These are phyloP conservation scores for Nymphaea thermarum DNA, from an alignment of 164 flowering plant species.

Conservation along the genomic window DNA sequence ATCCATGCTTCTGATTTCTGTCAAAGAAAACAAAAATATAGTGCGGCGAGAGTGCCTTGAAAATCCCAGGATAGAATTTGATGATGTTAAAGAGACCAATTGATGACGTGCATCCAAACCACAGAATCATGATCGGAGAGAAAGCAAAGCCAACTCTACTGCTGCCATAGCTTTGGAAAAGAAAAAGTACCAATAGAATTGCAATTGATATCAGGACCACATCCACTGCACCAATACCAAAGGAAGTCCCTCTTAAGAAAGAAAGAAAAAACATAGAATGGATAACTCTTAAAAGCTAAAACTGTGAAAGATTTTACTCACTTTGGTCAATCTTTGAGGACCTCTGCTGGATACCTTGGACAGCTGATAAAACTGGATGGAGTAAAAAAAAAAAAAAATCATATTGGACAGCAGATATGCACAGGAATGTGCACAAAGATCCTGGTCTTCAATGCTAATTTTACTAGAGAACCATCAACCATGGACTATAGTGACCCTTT, in stretches of 20 bases:
- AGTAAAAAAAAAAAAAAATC: not conserved
- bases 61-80: slow-evolving; percentile 11
- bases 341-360: slow-evolving; percentile 19
- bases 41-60: slow-evolving; percentile 19
- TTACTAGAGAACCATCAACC: too few species aligned
- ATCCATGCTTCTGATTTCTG: slow-evolving; percentile 10
- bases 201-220: slow-evolving; percentile 13
- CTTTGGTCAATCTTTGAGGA: slow-evolving; percentile 14
- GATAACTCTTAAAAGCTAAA: not conserved
- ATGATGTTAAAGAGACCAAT: slow-evolving; percentile 16
- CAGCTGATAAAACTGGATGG: slow-evolving; percentile 19
- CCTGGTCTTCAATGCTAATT: too few species aligned
- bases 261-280: not conserved
- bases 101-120: slow-evolving; percentile 11
- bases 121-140: slow-evolving; percentile 21
- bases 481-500: too few species aligned
- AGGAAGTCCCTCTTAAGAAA: not conserved
- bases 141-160: slow-evolving; percentile 15
- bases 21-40: slow-evolving; percentile 12
- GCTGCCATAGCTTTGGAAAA: slow-evolving; percentile 17
- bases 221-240: slow-evolving; percentile 7
- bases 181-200: slow-evolving; percentile 11
- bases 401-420: too few species aligned
- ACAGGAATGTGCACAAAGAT: too few species aligned
- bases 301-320: not conserved